phyloP scores from a whole-genome alignment of 2,329 filamentous ascomycete genomes.

The Lizonia empirigonia region DNA sequence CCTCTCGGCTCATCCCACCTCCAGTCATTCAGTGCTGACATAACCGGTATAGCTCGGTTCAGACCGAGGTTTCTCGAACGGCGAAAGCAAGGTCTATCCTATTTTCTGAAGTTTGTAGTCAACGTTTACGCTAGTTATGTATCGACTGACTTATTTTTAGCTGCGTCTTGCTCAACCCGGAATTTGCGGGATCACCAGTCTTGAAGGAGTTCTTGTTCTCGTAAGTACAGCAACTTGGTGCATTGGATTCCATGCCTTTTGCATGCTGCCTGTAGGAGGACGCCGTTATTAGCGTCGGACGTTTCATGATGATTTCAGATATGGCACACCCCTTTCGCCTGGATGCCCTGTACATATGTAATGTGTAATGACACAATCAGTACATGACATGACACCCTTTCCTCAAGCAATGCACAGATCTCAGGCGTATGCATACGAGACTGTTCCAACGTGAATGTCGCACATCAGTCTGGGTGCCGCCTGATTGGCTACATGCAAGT shows the following conservation, averaged over 20 bases:
- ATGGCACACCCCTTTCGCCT: not conserved
- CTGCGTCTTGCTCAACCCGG: slow-evolving; percentile 88
- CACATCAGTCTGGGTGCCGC: not conserved
- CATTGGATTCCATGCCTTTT: slow-evolving; percentile 1
- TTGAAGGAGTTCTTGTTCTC: slow-evolving; percentile 88
- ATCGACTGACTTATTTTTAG: slow-evolving; percentile 55
- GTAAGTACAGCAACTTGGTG: slow-evolving; percentile 15
- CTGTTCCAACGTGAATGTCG: slow-evolving; percentile 1
- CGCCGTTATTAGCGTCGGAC: not conserved
- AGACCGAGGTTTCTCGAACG: slow-evolving; percentile 84
- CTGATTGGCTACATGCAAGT: slow-evolving; percentile 24
- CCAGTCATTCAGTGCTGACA: slow-evolving; percentile 22
- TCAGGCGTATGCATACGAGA: not conserved
- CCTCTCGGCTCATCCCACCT: slow-evolving; percentile 24
- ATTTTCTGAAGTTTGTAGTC: slow-evolving; percentile 80
- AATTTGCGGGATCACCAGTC: slow-evolving; percentile 89
- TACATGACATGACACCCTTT: not conserved
- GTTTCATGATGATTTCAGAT: not conserved
- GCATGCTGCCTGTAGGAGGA: not conserved
- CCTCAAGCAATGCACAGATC: not conserved
- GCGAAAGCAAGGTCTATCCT: slow-evolving; percentile 79
- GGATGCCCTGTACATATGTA: slow-evolving; percentile 2
- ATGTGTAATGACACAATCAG: slow-evolving; percentile 1
- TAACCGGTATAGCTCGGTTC: slow-evolving; percentile 62
- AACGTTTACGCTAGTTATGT: slow-evolving; percentile 27